Base-by-base conservation (phyloP, 2,329 filamentous ascomycete genomes). In the Trichoderma endophyticum region DNA sequence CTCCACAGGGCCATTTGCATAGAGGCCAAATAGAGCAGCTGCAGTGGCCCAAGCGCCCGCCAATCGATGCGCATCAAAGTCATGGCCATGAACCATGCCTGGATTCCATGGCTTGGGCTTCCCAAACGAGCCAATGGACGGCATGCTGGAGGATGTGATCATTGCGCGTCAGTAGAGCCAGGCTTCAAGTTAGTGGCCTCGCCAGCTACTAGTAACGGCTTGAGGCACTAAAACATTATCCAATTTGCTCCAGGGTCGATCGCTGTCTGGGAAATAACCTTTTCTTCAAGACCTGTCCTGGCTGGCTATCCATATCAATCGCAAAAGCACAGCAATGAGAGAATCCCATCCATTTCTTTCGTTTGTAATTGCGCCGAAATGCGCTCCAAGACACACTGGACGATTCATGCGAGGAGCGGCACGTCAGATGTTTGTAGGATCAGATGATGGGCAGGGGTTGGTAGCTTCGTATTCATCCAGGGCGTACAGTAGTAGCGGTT, bases 371-470 rank as follows among this genome's bases (percentile, higher is more conserved):
- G n/a, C 36, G 34, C 56, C n/a, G 32, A 68, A 21, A 18, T 9
- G 34, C 7, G 54, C 65, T 60, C 24, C 36, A 34, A 15, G 36
- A 36, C 21, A 43, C 24, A 21, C n/a, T 51, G 32, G 34, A 39
- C 11, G 21, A 61, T 11, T n/a, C 43, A 28, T 26, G 62, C 30
- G 65, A 59, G 18, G 26, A 67, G 28, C 57, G n/a, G n/a, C 54
- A 21, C 4, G 65, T 59, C 26, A 59, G 24, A 60, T 68, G 24
- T 28, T 59, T 60, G 56, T n/a, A 60, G 54, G 65, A 60, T 68
- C 65, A 68, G 57, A 59, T 68, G 65, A 68, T 68, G 9, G 65
- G 26, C 65, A 68, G 65, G 65, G 65, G 56, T 68, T 14, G 26
- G 36, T 68, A 24, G 9, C 24, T 68, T 68, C 65, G 56, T 68